A percentile compares a stretch with the other conserved stretches of the same genome.
phyloP scores from a whole-genome alignment of 257 asterid genomes.

The Verbena officinalis region DNA sequence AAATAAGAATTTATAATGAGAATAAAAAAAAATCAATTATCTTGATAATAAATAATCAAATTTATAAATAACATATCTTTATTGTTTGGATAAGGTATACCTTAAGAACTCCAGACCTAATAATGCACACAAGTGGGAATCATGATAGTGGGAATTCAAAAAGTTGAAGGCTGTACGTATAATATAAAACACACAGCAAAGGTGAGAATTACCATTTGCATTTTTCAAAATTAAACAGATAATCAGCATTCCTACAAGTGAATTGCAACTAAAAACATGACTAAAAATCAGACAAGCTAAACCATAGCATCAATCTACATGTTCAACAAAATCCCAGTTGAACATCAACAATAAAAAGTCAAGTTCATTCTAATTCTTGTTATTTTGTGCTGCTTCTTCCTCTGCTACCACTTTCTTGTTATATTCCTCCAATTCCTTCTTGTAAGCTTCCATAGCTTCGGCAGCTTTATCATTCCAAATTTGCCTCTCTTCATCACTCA shows the following conservation, averaged over 20 bases:
- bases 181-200: too few relatives aligned
- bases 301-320: neutral
- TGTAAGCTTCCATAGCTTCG: slow-evolving; percentile 72
- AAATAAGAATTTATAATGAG: too few relatives aligned
- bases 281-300: neutral
- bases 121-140: too few relatives aligned
- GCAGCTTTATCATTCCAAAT: slow-evolving; percentile 74
- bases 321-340: slow-evolving; percentile 66
- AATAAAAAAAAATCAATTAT: too few relatives aligned
- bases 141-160: too few relatives aligned
- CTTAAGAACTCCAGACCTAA: too few relatives aligned
- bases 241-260: neutral
- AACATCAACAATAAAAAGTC: slow-evolving; percentile 32
- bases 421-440: slow-evolving; percentile 77
- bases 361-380: neutral
- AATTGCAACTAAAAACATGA: neutral
- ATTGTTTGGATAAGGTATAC: too few relatives aligned
- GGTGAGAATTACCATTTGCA: slow-evolving; percentile 1
- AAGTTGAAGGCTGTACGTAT: too few relatives aligned
- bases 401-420: slow-evolving; percentile 55
- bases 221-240: neutral
- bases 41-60: too few relatives aligned
- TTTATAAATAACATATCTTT: too few relatives aligned
- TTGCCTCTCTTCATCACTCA: slow-evolving; percentile 72
- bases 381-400: slow-evolving; percentile 40